Evolutionary conservation across 108 stramenopile genomes (phyloP), one percentile per base, ranked within the genome.

Genomic region (Epithemia pelagica): DNA sequence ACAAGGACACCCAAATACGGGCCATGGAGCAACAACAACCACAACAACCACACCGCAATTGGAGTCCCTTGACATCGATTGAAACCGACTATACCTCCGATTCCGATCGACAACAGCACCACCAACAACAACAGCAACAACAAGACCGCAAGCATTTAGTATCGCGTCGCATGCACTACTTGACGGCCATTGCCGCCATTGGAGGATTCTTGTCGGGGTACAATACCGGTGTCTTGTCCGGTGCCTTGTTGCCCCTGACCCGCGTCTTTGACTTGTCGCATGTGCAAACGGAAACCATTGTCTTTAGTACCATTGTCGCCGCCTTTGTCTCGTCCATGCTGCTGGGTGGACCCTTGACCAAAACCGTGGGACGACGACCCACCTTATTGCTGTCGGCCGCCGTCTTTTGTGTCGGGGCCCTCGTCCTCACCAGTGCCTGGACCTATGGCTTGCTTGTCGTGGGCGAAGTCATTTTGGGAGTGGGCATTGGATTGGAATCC

Each of bases 401-500:
- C 15, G 64, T 88, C 3, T 88, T 84, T 67, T 73, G 72, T 0
- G 7, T 78, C 0, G 83, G 87, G 15, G 51, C 62, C 26, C 0
- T 83, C 7, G 26, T 82, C 24, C 25, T 88, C 46, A 69, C 57
- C 7, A 22, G 59, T 22, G 71, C 77, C 0, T 46, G 46, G 58
- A 54, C 53, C 32, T 87, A 82, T 67, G 2, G 27, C 0, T 54
- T 28, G 0, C 26, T 94, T 27, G 74, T 90, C 3, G 1, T 77
- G 0, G 92, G 89, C 1, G 62, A 88, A 28, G 62, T 84, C 2
- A 63, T 89, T n/a, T 56, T 91, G 28, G 89, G 92, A 0, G 2
- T 89, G n/a, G 92, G 84, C 0, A 88, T 94, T 23, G 92, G 92
- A 0, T 27, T 89, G 28, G 82, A 85, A n/a, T 74, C 71, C 62